These are phyloP conservation scores for Leavenworthia alabamica DNA, from an alignment of 345 rosid genomes.

Conservation along the genomic window DNA sequence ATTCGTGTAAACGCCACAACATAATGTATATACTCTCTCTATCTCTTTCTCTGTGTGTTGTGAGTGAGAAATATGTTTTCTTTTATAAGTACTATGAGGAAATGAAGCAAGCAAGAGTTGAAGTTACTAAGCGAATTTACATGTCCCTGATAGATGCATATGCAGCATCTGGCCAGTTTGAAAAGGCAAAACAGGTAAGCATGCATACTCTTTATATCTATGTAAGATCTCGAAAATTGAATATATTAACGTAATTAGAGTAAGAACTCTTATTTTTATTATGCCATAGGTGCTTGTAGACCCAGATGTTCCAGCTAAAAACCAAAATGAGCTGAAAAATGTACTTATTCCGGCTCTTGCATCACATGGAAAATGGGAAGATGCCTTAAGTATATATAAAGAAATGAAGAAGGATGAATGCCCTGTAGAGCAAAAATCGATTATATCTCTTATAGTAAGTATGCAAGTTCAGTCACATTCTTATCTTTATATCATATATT, in stretches of 20 bases:
- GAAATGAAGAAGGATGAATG: conserved; percentile 55
- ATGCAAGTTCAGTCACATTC: not conserved
- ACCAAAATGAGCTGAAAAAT: conserved; percentile 55
- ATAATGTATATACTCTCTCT: not conserved
- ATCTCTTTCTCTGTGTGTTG: not conserved
- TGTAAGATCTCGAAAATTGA: conserved; percentile 3
- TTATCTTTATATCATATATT: not conserved
- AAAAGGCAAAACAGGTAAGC: conserved; percentile 80
- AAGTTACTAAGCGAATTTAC: conserved; percentile 47
- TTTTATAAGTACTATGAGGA: conserved; percentile 49
- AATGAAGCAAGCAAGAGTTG: conserved; percentile 38
- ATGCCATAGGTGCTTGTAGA: conserved; percentile 49
- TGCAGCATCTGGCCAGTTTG: conserved; percentile 59
- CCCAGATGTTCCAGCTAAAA: conserved; percentile 35
- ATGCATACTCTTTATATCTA: not conserved
- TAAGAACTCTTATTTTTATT: not conserved
- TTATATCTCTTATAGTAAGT: conserved; percentile 68
- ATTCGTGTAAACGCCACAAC: not conserved
- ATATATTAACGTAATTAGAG: not conserved
- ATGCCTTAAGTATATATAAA: conserved; percentile 56
- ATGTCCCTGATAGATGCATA: conserved; percentile 77
- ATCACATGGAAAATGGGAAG: conserved; percentile 48
- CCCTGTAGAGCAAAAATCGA: conserved; percentile 54
- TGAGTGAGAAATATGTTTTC: not conserved
- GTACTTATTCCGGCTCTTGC: conserved; percentile 64